These are phyloP conservation scores for Eucalyptus tenuipes DNA, from an alignment of 345 rosid genomes.

Conservation along the genomic window DNA sequence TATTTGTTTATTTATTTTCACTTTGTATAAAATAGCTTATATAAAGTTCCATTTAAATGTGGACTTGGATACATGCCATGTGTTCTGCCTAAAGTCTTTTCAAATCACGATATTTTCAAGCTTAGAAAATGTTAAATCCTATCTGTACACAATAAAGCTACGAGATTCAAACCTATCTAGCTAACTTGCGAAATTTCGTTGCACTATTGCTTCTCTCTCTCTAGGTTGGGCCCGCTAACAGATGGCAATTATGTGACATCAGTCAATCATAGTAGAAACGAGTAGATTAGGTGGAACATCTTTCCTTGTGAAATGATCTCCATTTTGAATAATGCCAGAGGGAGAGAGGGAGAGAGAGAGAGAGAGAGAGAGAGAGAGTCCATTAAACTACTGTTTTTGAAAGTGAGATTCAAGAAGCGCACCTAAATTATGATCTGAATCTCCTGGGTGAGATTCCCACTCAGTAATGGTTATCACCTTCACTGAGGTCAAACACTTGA, in stretches of 20 bases:
- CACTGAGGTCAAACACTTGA: background rate
- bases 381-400: background rate
- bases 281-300: background rate
- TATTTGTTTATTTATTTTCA: background rate
- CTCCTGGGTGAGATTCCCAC: background rate
- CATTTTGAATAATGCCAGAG: background rate
- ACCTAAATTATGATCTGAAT: background rate
- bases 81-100: background rate
- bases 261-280: background rate
- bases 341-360: background rate
- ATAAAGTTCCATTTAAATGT: background rate
- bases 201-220: background rate
- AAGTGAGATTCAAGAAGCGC: background rate
- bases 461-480: background rate
- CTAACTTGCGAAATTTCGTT: background rate
- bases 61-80: background rate
- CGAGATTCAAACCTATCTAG: background rate
- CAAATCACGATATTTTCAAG: background rate
- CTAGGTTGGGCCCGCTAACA: background rate
- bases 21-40: background rate
- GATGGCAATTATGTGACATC: background rate
- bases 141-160: background rate
- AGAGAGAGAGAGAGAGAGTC: background rate
- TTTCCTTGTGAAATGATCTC: background rate
- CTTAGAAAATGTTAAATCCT: background rate